Evolutionary conservation across 768 basidiomycete species (phyloP).

Genomic region (Xerocomus potaroensis): DNA sequence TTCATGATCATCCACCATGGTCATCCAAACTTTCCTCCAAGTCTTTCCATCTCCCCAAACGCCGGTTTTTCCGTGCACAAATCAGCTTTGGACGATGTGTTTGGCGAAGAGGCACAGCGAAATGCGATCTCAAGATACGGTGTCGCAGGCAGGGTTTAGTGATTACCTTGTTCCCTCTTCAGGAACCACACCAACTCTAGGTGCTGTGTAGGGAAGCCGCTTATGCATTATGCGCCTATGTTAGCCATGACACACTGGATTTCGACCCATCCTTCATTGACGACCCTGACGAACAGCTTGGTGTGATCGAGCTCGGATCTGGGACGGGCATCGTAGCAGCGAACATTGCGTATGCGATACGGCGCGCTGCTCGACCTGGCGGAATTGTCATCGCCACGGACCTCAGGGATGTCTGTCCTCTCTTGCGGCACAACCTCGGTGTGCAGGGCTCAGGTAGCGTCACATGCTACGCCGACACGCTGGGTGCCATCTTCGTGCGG

Average conservation of each 20-base stretch:
- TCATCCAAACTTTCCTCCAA: conserved; percentile 42
- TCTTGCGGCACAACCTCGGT: conserved; percentile 42
- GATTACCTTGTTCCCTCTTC: conserved; percentile 26
- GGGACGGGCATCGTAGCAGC: conserved; percentile 65
- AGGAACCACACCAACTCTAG: conserved; percentile 6
- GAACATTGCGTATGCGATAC: conserved; percentile 43
- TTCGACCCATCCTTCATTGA: conserved; percentile 55
- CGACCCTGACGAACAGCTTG: conserved; percentile 15
- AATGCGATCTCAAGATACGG: conserved; percentile 67
- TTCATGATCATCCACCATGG: no score
- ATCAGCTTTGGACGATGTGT: conserved; percentile 3
- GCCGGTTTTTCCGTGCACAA: background rate
- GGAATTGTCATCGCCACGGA: conserved; percentile 58
- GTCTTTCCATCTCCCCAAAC: conserved; percentile 39
- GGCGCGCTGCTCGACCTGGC: background rate
- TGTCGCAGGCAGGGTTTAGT: conserved; percentile 86
- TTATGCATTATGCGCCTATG: conserved; percentile 54
- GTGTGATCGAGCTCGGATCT: conserved; percentile 74
- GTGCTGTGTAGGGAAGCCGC: conserved; percentile 69
- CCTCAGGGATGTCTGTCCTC: conserved; percentile 64
- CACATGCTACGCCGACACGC: conserved; percentile 15
- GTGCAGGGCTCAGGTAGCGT: background rate
- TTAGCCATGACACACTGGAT: conserved; percentile 31
- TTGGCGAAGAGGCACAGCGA: conserved; percentile 41
- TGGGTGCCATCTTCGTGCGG: conserved; percentile 33